Percentiles rank a stretch among this genome's conserved stretches.
Conservation (phyloP, 2,329 filamentous ascomycete species). For the Epichloe amarillans region DNA sequence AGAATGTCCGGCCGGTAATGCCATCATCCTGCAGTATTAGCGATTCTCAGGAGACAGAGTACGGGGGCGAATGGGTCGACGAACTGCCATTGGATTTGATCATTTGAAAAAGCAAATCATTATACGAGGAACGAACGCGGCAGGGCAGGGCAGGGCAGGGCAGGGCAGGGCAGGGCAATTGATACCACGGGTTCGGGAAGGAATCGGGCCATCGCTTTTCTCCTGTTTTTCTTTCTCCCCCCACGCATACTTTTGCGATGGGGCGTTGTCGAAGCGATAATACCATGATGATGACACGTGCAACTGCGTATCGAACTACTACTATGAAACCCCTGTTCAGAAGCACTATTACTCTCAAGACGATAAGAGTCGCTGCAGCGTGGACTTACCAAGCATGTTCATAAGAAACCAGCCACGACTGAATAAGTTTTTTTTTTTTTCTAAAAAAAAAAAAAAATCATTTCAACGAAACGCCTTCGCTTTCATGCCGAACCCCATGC, state of each 20-base stretch:
- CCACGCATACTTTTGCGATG: too few species aligned
- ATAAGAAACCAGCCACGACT: too few species aligned
- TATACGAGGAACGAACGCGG: not conserved
- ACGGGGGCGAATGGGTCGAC: slow-evolving; percentile 26
- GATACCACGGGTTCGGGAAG: not conserved
- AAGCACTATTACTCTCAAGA: too few species aligned
- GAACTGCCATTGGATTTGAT: slow-evolving; percentile 20
- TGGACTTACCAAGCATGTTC: too few species aligned
- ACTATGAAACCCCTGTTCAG: too few species aligned
- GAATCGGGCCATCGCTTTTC: not conserved
- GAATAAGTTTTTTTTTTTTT: too few species aligned
- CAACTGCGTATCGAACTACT: too few species aligned
- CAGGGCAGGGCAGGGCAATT: not conserved
- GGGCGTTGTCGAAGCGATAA: too few species aligned
- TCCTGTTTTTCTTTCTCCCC: not conserved
- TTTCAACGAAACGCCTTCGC: not conserved
- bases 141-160: too few species aligned
- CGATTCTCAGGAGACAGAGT: slow-evolving; percentile 25
- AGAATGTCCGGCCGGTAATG: slow-evolving; percentile 10
- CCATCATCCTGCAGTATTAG: not conserved
- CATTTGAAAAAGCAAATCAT: slow-evolving; percentile 6
- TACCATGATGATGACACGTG: too few species aligned
- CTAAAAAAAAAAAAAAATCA: not conserved
- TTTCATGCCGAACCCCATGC: not conserved
- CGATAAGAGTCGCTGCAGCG: too few species aligned